Evolutionary conservation across 2,329 filamentous ascomycete species (phyloP).

Genomic region (Colletotrichum sp.): DNA sequence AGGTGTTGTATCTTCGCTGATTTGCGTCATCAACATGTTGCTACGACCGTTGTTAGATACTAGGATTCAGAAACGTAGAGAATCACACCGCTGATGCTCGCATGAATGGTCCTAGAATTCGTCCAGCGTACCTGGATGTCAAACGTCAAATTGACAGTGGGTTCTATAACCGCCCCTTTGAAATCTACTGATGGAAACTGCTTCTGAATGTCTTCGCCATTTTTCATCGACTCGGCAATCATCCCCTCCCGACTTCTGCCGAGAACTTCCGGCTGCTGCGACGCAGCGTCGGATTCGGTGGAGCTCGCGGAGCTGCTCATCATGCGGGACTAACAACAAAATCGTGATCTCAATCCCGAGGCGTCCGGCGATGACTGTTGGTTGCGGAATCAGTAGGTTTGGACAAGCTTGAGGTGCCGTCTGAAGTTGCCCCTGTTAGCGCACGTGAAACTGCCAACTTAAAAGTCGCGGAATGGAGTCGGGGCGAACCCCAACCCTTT

Average conservation of each 20-base stretch:
- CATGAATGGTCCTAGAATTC: background rate
- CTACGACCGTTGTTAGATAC: background rate
- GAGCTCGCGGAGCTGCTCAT: background rate
- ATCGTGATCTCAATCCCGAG: background rate
- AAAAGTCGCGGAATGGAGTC: background rate
- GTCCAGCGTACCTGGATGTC: conserved; percentile 5
- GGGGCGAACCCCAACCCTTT: background rate
- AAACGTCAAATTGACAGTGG: conserved; percentile 4
- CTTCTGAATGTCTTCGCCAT: background rate
- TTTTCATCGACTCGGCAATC: conserved; percentile 8
- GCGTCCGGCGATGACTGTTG: background rate
- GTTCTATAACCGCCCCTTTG: conserved; percentile 1
- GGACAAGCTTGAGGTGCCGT: background rate
- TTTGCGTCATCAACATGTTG: conserved; percentile 12
- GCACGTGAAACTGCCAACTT: background rate
- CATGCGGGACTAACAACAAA: background rate
- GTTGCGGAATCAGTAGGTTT: background rate
- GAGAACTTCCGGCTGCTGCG: background rate
- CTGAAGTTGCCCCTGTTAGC: background rate
- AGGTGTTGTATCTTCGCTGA: conserved; percentile 11
- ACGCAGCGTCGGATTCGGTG: background rate
- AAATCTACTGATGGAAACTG: conserved; percentile 7
- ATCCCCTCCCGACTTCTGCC: conserved; percentile 10
- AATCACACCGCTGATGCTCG: too few relatives aligned
- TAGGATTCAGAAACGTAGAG: background rate